Percentiles rank a stretch among this genome's conserved stretches.
These are phyloP conservation scores for Thinopyrum elongatum DNA, from an alignment of 176 grass and related monocot species.

Conservation along the genomic window DNA sequence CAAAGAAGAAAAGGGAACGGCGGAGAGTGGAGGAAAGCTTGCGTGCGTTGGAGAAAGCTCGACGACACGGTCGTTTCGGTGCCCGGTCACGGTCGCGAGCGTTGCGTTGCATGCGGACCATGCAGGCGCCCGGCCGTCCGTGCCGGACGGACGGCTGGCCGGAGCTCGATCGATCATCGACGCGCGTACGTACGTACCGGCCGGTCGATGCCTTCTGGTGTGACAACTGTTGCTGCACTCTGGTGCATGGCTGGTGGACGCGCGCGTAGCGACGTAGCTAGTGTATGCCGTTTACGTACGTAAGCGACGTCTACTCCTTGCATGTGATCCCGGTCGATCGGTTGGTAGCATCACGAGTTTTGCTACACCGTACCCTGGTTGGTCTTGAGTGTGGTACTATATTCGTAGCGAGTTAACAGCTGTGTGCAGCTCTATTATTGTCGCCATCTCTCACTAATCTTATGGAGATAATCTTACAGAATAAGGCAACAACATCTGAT, in stretches of 20 bases:
- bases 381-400: too few relatives aligned
- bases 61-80: slow-evolving; percentile 7
- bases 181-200: not conserved
- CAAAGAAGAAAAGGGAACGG: not conserved
- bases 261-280: not conserved
- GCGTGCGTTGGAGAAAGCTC: slow-evolving; percentile 45
- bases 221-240: slow-evolving; percentile 26
- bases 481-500: too few relatives aligned
- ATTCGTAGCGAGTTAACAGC: too few relatives aligned
- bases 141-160: not conserved
- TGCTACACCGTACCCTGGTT: too few relatives aligned
- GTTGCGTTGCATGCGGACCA: not conserved
- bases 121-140: not conserved
- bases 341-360: too few relatives aligned
- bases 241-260: not conserved
- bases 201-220: slow-evolving; percentile 8
- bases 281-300: too few relatives aligned
- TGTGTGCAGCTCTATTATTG: too few relatives aligned
- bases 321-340: too few relatives aligned
- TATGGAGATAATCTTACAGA: too few relatives aligned
- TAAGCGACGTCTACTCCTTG: too few relatives aligned
- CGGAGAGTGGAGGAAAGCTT: not conserved
- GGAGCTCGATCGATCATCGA: not conserved
- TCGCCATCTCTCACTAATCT: too few relatives aligned
- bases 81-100: slow-evolving; percentile 28